These are phyloP conservation scores for Hygrophila difformis DNA, from an alignment of 257 asterid species.

Conservation along the genomic window DNA sequence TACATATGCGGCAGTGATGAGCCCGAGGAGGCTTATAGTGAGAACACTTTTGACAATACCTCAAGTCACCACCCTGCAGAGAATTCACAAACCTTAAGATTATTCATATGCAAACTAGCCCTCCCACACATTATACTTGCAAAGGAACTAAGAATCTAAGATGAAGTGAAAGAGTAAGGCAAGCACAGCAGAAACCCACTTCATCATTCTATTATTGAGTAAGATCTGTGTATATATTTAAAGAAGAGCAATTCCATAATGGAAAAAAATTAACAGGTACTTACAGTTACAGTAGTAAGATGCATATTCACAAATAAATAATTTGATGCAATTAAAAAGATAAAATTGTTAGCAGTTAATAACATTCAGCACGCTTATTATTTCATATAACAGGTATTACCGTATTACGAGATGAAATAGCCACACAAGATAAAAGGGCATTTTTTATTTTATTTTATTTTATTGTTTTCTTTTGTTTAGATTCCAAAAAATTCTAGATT, in stretches of 20 bases:
- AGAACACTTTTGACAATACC: constrained; percentile 89
- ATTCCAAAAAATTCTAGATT: constrained; percentile 2
- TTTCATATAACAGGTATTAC: too few relatives aligned
- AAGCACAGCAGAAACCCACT: too few relatives aligned
- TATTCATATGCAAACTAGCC: constrained; percentile 6
- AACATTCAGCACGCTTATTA: too few relatives aligned
- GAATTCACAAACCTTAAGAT: constrained; percentile 11
- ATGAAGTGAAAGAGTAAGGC: neutral
- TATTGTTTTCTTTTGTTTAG: neutral
- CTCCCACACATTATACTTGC: neutral
- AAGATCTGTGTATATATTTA: neutral
- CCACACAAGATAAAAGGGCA: neutral
- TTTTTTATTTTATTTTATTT: too few relatives aligned
- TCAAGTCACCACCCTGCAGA: constrained; percentile 84
- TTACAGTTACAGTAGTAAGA: too few relatives aligned
- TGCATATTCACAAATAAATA: too few relatives aligned
- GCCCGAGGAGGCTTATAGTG: constrained; percentile 91
- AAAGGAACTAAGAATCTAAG: constrained; percentile 3
- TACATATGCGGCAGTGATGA: constrained; percentile 89
- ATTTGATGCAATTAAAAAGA: neutral
- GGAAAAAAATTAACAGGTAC: neutral
- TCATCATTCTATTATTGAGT: neutral
- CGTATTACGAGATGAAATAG: neutral
- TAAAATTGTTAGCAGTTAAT: neutral
- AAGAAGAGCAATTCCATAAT: neutral